These are phyloP conservation scores for Diutina pseudorugosa DNA, from an alignment of 1,139 yeast genomes.

Conservation along the genomic window DNA sequence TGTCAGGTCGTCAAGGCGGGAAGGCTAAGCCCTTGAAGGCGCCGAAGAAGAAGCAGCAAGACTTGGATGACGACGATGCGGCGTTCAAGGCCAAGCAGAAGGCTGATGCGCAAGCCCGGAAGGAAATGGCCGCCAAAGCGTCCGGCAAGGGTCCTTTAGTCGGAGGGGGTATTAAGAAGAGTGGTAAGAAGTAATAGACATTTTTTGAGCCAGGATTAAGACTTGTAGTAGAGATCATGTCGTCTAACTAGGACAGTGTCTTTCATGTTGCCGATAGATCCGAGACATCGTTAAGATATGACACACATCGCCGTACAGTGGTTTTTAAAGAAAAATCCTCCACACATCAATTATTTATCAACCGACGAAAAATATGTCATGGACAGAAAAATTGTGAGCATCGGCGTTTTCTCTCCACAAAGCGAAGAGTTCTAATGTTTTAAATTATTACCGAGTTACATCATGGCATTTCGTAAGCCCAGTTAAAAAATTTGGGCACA, in stretches of 20 bases:
- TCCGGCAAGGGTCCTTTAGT: conserved; percentile 82
- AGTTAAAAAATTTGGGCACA: not conserved
- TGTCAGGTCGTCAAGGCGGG: conserved; percentile 73
- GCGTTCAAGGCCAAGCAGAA: conserved; percentile 91
- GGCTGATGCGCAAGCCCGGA: conserved; percentile 88
- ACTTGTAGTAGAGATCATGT: not conserved
- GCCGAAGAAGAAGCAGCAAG: conserved; percentile 63
- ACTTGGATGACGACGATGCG: conserved; percentile 71
- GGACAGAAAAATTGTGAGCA: not conserved
- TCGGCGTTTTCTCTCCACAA: not conserved
- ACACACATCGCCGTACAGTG: not conserved
- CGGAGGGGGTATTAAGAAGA: conserved; percentile 94
- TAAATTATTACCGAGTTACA: not conserved
- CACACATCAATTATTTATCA: not conserved
- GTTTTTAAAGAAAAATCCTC: not conserved
- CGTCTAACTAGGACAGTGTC: not conserved
- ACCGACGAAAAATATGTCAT: not conserved
- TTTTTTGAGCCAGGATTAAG: not conserved
- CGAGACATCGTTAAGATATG: not conserved
- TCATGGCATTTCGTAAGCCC: not conserved
- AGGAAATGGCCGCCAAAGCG: conserved; percentile 82
- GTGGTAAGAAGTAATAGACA: conserved; percentile 41
- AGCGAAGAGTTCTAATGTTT: not conserved
- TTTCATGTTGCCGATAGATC: not conserved
- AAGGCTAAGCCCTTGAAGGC: conserved; percentile 58